Conservation (phyloP, 2,329 filamentous ascomycete species). For the Uncinocarpus reesii region DNA sequence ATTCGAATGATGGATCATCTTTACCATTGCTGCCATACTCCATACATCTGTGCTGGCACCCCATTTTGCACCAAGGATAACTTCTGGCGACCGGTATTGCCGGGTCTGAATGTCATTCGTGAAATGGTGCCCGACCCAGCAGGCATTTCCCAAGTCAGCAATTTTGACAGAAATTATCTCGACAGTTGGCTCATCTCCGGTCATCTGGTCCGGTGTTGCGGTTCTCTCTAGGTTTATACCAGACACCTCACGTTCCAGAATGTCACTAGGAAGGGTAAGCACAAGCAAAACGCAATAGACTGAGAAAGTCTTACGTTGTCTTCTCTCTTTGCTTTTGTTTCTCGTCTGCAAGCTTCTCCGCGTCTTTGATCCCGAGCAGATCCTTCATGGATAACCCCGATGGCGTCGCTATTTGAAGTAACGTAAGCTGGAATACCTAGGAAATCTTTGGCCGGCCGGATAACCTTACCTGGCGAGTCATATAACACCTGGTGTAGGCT, state of each 20-base stretch:
- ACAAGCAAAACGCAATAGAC: conserved; percentile 1
- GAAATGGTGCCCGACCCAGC: conserved; percentile 98
- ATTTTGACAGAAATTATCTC: conserved; percentile 98
- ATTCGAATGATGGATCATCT: no score
- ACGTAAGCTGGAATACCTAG: conserved; percentile 26
- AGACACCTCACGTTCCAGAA: conserved; percentile 84
- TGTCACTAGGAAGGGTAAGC: conserved; percentile 49
- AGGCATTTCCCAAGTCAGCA: conserved; percentile 93
- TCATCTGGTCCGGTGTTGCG: conserved; percentile 53
- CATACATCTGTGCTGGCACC: conserved; percentile 98
- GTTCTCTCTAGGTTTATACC: conserved; percentile 84
- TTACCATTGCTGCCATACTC: conserved; percentile 99
- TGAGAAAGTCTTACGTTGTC: conserved; percentile 61
- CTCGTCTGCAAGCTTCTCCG: conserved; percentile 46
- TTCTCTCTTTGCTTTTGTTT: conserved; percentile 79
- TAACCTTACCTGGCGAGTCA: conserved; percentile 52
- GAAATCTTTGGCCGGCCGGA: conserved; percentile 26
- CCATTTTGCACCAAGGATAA: conserved; percentile 95
- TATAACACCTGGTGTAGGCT: conserved; percentile 79
- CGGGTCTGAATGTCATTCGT: conserved; percentile 98
- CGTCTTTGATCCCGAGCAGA: conserved; percentile 44
- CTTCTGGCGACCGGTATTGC: conserved; percentile 93
- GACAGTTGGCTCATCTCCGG: conserved; percentile 41
- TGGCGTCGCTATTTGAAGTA: conserved; percentile 34
- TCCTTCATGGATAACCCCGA: conserved; percentile 48